Evolutionary conservation across 2,329 filamentous ascomycete species (phyloP), one percentile per base, ranked within the genome.

Genomic region (Aspergillus fumigatiaffinis): DNA sequence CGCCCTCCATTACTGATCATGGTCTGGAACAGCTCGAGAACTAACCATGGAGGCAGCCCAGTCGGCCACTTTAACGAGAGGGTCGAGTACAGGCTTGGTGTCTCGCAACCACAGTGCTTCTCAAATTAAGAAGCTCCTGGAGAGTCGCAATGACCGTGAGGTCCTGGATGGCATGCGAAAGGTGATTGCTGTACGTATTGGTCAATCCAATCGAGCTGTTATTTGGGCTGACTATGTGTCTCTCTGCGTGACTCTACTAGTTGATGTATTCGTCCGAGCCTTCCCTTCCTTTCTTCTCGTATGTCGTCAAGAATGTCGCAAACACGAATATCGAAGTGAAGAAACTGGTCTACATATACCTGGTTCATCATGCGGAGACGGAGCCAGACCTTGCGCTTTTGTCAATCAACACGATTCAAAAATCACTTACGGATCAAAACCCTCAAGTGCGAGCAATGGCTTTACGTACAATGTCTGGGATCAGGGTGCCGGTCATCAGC

Each of bases 391-490:
- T 97, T 49, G 92, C 94, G 21, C 84, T 99, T 41, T 84, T 99
- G 48, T 96, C 92, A 58, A 97, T 99, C 83, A 99, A 99, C 77
- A 96, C 94, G 6, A 97, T 99, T 66, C 94, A 99, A 72, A 97
- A 97, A 76, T 96, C 93, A 9, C 84, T 99, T 57, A 96, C 92
- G 25, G 94, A 99, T 75, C 82, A 87, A 57, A 97, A 92, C 72
- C 91, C 94, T 1, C 90, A 96, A 70, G 87, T 97, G 21, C 88
- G 94, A 64, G 91, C 93, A 23, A 87, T 99, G 68, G 94, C 94
- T 0, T 82, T 99, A 60, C 91, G 92, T 62, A 96, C 94, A 63
- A 99, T 99, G 93, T 95, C 92, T 0, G 92, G 91, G 12, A 97
- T 99, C 62, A 85, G 90, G n/a, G 93, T 99, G 1, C 93, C 94